A percentile compares a stretch with the other conserved stretches of the same genome.
Conservation (phyloP, 371 early-diverging fungal genomes). For the Rhizomucor pusillus region DNA sequence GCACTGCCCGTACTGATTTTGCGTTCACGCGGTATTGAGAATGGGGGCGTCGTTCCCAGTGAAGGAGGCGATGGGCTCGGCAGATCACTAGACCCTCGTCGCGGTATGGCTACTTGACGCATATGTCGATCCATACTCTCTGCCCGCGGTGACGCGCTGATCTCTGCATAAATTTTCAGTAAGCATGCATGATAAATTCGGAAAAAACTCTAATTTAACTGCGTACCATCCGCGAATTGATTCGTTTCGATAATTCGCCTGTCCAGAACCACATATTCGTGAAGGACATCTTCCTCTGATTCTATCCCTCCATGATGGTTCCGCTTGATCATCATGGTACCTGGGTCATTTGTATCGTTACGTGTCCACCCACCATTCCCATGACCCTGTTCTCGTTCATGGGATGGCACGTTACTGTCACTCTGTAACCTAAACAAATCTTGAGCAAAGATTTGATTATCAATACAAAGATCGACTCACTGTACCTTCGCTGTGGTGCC, state of each 20-base stretch:
- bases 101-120: slow-evolving; percentile 15
- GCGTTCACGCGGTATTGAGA: slow-evolving; percentile 31
- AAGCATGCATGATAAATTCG: neutral
- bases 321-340: slow-evolving; percentile 1
- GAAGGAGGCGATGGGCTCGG: slow-evolving; percentile 22
- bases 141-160: slow-evolving; percentile 20
- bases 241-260: slow-evolving; percentile 83
- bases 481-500: too few relatives aligned
- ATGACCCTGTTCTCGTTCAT: neutral
- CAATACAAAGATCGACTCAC: too few relatives aligned
- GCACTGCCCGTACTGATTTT: slow-evolving; percentile 40
- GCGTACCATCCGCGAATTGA: slow-evolving; percentile 78
- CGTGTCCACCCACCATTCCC: slow-evolving; percentile 3
- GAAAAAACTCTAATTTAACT: neutral
- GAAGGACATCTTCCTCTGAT: slow-evolving; percentile 58
- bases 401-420: too few relatives aligned
- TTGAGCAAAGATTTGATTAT: too few relatives aligned
- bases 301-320: slow-evolving; percentile 1
- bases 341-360: slow-evolving; percentile 2
- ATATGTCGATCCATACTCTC: slow-evolving; percentile 1
- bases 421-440: too few relatives aligned
- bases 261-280: slow-evolving; percentile 88
- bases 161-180: slow-evolving; percentile 9
- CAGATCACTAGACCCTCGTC: slow-evolving; percentile 13
- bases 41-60: slow-evolving; percentile 35